These are phyloP conservation scores for Zygoascus biomembranicola DNA, from an alignment of 805 yeast genomes.

Conservation along the genomic window DNA sequence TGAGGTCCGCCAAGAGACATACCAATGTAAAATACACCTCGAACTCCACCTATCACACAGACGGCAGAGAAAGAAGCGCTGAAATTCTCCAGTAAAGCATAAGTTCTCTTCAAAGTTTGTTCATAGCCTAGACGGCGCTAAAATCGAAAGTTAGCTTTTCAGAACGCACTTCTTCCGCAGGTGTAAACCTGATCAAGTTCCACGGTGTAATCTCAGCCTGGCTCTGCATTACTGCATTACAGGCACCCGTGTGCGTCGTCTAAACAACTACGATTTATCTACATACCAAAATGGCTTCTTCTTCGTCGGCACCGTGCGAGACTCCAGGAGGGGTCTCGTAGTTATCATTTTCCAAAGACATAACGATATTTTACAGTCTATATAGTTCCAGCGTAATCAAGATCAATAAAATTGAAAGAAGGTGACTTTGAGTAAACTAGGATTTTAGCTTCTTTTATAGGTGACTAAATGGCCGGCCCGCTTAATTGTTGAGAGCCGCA, in stretches of 20 bases:
- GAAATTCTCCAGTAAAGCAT: conserved; percentile 15
- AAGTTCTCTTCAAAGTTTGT: conserved; percentile 12
- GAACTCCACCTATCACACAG: conserved; percentile 10
- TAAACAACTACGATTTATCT: neutral
- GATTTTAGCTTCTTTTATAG: no score
- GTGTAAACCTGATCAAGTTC: conserved; percentile 19
- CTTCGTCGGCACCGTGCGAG: neutral
- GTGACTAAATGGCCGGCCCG: no score
- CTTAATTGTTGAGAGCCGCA: no score
- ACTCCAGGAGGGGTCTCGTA: neutral
- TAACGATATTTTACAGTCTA: no score
- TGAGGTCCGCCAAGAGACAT: conserved; percentile 18
- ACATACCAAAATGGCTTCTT: conserved; percentile 2
- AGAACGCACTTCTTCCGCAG: conserved; percentile 13
- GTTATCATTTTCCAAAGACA: no score
- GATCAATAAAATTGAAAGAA: no score
- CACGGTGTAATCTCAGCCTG: conserved; percentile 18
- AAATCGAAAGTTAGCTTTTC: neutral
- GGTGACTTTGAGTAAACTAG: no score
- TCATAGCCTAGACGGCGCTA: conserved; percentile 15
- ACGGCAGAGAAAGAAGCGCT: conserved; percentile 16
- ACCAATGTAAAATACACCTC: conserved; percentile 13
- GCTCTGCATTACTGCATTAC: neutral
- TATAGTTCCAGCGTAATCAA: no score
- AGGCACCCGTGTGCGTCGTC: conserved; percentile 4